Evolutionary conservation across 108 stramenopile species (phyloP), one percentile per base, ranked within the genome.

Genomic region (Cyclotella choctawhatcheeana): DNA sequence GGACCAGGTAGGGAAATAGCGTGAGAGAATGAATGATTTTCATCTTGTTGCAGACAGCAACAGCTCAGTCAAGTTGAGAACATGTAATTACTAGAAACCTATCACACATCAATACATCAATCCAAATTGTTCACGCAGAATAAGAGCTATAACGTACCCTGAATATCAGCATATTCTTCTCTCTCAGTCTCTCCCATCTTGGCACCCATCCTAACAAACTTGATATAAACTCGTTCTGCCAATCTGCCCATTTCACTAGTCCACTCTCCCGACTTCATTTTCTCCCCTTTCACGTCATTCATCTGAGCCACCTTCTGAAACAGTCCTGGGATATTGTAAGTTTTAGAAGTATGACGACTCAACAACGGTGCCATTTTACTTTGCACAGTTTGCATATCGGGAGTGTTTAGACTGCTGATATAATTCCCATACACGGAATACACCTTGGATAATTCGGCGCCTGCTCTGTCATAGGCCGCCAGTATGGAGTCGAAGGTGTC

Each of bases 181-280:
- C 84, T 85, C 44, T 62, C 58, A 10, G 76, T 81, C n/a, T 51
- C 60, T 64, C 75, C 60, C 34, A 92, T 77, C 22, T 77, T 58
- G 8, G 88, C 91, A 12, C 91, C 91, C 51, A 81, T 79, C 14
- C 91, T 67, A 5, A 74, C 71, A 84, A 92, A 92, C 61, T 79
- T 82, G 47, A 80, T 50, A 60, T 92, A 83, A 20, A 92, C 76
- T 30, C 91, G 75, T 82, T 92, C 91, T 2, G 82, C 79, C 74
- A 92, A 76, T 8, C 91, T 74, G 7, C 61, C 67, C 62, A 89
- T 84, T 55, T 92, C 88, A 0, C 30, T 21, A 8, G 58, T 83
- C 68, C 85, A 78, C 45, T 74, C 77, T 8, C 76, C 75, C 17
- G 37, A 74, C 5, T 59, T 43, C 29, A 75, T 21, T 51, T 48